Evolutionary conservation across 306 rosid species (phyloP), one percentile per base, ranked within the genome.

Genomic region (Prunus padus): DNA sequence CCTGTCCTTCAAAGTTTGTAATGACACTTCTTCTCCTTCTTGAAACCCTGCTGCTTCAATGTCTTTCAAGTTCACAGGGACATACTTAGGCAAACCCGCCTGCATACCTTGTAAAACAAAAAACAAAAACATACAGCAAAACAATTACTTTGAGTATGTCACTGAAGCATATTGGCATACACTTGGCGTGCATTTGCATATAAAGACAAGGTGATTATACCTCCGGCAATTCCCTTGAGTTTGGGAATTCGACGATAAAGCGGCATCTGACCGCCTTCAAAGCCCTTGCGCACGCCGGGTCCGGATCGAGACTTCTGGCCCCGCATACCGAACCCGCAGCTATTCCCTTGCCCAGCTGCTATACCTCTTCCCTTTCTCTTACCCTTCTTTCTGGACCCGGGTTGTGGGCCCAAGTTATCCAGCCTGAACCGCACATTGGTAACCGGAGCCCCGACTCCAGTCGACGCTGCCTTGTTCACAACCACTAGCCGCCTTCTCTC

Each of bases 181-280:
- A 77, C 8, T 3, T 69, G 46, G 37, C 22, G 56, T 22, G 76
- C 76, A 50, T 37, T 7, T 25, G 4, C 5, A 42, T 56, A 3
- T 60, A 16, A 37, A 33, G 25, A n/a, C 8, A n/a, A 20, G 2
- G 0, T 42, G n/a, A 4, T 20, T 0, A 65, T 90, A 95, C 98
- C 98, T 88, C 98, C 99, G 0, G 96, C 98, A 86, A 95, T 90
- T 90, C 99, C 97, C 81, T 79, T 86, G 47, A 95, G 86, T 75
- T 95, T 95, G 25, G 98, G 98, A 46, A 95, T 64, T 54, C 98
- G 83, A 67, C 98, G 89, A 69, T 95, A 95, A 33, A 95, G 96
- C 2, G 98, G 98, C 96, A 92, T 95, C 64, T 95, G 99, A 3
- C 99, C 99, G 16, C 99, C 99, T 74, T 95, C 99, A 71, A 92